Percentiles rank a stretch among this genome's conserved stretches.
phyloP scores from a whole-genome alignment of 2,329 filamentous ascomycete genomes.

The Trichoderma cornu-damae region DNA sequence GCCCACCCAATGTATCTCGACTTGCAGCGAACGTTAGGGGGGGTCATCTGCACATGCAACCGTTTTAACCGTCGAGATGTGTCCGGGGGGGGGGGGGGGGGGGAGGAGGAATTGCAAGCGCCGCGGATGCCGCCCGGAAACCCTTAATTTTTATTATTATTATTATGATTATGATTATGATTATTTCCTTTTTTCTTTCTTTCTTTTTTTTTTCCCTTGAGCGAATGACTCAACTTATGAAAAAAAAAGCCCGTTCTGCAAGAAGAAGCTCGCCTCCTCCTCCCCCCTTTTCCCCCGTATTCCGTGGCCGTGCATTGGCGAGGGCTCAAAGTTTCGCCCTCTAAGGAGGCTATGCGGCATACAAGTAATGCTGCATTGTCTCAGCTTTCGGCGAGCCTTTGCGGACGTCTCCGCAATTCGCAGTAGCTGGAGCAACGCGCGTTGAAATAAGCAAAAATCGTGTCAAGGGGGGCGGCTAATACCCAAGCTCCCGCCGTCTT shows the following conservation, averaged over 20 bases:
- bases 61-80: conserved; percentile 10
- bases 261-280: neutral
- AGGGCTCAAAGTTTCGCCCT: conserved; percentile 8
- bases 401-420: neutral
- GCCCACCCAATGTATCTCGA: neutral
- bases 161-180: too few species aligned
- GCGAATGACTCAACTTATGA: conserved; percentile 3
- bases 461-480: conserved; percentile 3
- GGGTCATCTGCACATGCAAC: conserved; percentile 17
- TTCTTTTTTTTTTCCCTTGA: neutral
- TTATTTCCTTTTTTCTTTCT: too few species aligned
- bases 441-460: neutral
- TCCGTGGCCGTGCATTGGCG: neutral
- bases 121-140: conserved; percentile 15
- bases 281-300: neutral
- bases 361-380: neutral
- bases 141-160: neutral
- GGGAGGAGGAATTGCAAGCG: conserved; percentile 6
- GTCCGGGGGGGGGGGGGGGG: too few species aligned
- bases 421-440: neutral
- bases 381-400: neutral
- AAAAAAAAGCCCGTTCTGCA: neutral
- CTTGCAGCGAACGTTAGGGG: conserved; percentile 14
- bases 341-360: neutral
- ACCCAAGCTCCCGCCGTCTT: neutral